Evolutionary conservation across 192 early-diverging fungal species (phyloP).

Genomic region (Coemansia interrupta): DNA sequence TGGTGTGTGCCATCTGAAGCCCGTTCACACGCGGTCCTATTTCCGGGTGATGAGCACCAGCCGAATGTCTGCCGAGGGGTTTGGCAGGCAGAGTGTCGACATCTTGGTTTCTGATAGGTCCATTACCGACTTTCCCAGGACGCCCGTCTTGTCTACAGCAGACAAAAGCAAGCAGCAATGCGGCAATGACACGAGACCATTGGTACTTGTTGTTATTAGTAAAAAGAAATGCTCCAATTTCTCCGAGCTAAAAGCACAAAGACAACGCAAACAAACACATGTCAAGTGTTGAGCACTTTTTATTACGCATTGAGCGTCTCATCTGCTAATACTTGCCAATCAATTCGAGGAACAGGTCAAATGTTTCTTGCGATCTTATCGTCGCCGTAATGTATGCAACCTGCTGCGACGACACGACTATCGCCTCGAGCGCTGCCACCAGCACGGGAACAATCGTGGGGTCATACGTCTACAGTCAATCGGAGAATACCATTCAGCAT

Average conservation of each 20-base stretch:
- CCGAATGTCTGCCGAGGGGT: slow-evolving; percentile 34
- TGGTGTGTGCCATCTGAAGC: no score
- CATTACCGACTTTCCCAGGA: slow-evolving; percentile 47
- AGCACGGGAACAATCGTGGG: slow-evolving; percentile 40
- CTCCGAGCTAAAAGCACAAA: neutral
- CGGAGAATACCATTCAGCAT: no score
- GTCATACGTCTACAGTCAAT: slow-evolving; percentile 38
- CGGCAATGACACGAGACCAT: neutral
- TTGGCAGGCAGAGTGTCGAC: slow-evolving; percentile 36
- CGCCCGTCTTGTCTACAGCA: slow-evolving; percentile 33
- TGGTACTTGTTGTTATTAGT: neutral
- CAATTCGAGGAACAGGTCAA: slow-evolving; percentile 34
- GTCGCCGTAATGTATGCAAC: slow-evolving; percentile 42
- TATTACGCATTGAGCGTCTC: no score
- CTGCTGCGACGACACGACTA: slow-evolving; percentile 35
- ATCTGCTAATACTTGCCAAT: slow-evolving; percentile 24
- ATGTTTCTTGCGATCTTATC: slow-evolving; percentile 41
- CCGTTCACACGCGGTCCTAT: slow-evolving; percentile 10
- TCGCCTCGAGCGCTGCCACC: slow-evolving; percentile 33
- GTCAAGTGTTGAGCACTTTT: no score
- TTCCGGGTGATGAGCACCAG: slow-evolving; percentile 45
- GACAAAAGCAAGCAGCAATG: neutral
- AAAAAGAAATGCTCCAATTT: neutral
- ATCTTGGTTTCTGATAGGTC: slow-evolving; percentile 29
- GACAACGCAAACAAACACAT: no score